Evolutionary conservation across 441 rosid species (phyloP), one percentile per base, ranked within the genome.

Genomic region (Sinapis alba): DNA sequence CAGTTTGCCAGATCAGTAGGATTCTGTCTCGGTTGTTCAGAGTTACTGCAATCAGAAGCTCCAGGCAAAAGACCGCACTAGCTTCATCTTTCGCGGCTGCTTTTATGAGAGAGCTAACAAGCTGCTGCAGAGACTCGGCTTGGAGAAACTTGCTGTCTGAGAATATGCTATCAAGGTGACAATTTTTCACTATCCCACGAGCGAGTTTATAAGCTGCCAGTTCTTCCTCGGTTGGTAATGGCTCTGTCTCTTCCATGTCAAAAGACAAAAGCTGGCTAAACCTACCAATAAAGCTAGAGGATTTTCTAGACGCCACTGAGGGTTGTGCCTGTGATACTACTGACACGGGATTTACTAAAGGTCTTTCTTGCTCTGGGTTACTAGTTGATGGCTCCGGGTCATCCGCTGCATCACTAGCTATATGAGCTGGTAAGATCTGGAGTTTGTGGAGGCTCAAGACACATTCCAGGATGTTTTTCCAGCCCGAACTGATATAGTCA

Each of bases 11-110:
- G 56, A 90, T 80, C 73, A 88, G 85, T 80, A 76, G 68, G 78
- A 90, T 87, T 71, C 96, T 83, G 75, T 90, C 96, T 69, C 96
- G 83, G 79, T 90, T 88, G 79, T 87, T 90, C 73, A 90, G 78
- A 15, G 96, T 86, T 64, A 90, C 79, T 57, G 93, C 87, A 71
- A 90, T 86, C 70, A 90, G 81, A 83, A 90, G 84, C 81, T 88
- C 90, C 45, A 90, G 79, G 85, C 91, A 90, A 78, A 88, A 87
- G 34, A 84, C 88, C 4, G 88, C 86, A 51, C 84, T 80, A 69
- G 81, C 89, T 80, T 88, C 91, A 68, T 86, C 86, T 76, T 81
- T 80, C 69, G 78, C 87, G 1, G 90, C 83, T 59, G 90, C 86
- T 71, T 73, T 84, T 73, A 84, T 82, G 43, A 90, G 86, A 32